Evolutionary conservation across 2,329 filamentous ascomycete genomes (phyloP).

Genomic region (Exophiala aquamarina): DNA sequence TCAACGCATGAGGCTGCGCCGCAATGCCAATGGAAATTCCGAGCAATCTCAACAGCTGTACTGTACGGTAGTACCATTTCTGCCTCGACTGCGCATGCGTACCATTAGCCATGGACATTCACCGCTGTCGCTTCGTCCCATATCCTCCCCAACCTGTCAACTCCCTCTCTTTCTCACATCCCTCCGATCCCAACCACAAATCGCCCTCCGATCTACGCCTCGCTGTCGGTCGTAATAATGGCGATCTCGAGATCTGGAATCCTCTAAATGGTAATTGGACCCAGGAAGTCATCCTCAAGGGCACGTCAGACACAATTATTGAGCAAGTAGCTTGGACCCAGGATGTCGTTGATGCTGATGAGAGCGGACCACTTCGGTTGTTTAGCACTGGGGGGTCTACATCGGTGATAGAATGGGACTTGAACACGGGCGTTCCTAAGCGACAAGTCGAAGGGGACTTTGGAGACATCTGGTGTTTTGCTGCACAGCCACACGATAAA

Average conservation of each 20-base stretch:
- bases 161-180: slow-evolving; percentile 88
- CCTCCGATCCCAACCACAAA: slow-evolving; percentile 52
- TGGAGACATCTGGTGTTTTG: slow-evolving; percentile 95
- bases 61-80: too few relatives aligned
- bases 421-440: slow-evolving; percentile 73
- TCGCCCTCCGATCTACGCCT: slow-evolving; percentile 66
- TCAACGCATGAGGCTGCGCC: too few relatives aligned
- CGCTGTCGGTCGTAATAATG: slow-evolving; percentile 88
- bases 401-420: slow-evolving; percentile 91
- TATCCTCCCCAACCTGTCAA: slow-evolving; percentile 92
- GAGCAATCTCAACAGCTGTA: too few relatives aligned
- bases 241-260: slow-evolving; percentile 98
- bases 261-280: slow-evolving; percentile 77
- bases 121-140: slow-evolving; percentile 93
- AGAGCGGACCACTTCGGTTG: slow-evolving; percentile 71
- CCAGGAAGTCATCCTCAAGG: slow-evolving; percentile 82
- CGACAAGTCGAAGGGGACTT: slow-evolving; percentile 88
- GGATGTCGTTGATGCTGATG: slow-evolving; percentile 68
- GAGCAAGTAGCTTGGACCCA: slow-evolving; percentile 92
- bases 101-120: slow-evolving; percentile 69
- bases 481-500: slow-evolving; percentile 70
- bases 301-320: slow-evolving; percentile 80
- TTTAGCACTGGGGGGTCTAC: slow-evolving; percentile 97
- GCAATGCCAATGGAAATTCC: too few relatives aligned
- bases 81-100: not conserved